A percentile compares a stretch with the other conserved stretches of the same genome.
Conservation (phyloP, 495 filamentous ascomycete genomes). For the Penicillium tannophilum region DNA sequence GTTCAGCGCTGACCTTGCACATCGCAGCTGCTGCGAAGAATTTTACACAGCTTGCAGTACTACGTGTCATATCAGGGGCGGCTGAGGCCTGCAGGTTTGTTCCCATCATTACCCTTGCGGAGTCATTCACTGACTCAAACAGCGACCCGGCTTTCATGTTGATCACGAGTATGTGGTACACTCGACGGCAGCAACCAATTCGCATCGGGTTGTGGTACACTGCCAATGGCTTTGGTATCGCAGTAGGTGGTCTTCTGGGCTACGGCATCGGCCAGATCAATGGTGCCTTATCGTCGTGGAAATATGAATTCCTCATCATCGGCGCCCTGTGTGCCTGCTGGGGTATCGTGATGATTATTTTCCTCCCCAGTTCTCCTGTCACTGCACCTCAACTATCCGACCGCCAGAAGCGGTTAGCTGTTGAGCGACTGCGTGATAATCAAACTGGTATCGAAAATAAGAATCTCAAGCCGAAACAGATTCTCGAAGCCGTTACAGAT, state of each 20-base stretch:
- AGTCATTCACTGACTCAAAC: neutral
- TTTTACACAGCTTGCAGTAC: slow-evolving; percentile 48
- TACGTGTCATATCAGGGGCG: slow-evolving; percentile 55
- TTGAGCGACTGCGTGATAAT: slow-evolving; percentile 55
- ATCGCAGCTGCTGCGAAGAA: slow-evolving; percentile 49
- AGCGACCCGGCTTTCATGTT: slow-evolving; percentile 37
- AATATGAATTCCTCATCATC: slow-evolving; percentile 57
- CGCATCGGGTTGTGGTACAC: slow-evolving; percentile 64
- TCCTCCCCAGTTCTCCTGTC: slow-evolving; percentile 54
- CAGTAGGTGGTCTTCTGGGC: slow-evolving; percentile 58
- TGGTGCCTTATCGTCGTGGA: slow-evolving; percentile 55
- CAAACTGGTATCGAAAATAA: slow-evolving; percentile 59
- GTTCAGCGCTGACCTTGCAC: slow-evolving; percentile 13
- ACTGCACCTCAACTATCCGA: slow-evolving; percentile 39
- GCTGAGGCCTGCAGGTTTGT: slow-evolving; percentile 47
- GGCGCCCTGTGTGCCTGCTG: slow-evolving; percentile 37
- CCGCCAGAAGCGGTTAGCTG: slow-evolving; percentile 48
- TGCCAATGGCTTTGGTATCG: slow-evolving; percentile 60
- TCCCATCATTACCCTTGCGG: neutral
- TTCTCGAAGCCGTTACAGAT: slow-evolving; percentile 49
- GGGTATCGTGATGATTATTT: slow-evolving; percentile 41
- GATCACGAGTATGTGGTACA: slow-evolving; percentile 43
- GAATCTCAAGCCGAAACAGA: slow-evolving; percentile 52
- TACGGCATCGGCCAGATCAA: slow-evolving; percentile 60
- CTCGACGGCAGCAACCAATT: slow-evolving; percentile 55